Conservation (phyloP, 768 basidiomycete species). For the Tylopilus subfusipes region DNA sequence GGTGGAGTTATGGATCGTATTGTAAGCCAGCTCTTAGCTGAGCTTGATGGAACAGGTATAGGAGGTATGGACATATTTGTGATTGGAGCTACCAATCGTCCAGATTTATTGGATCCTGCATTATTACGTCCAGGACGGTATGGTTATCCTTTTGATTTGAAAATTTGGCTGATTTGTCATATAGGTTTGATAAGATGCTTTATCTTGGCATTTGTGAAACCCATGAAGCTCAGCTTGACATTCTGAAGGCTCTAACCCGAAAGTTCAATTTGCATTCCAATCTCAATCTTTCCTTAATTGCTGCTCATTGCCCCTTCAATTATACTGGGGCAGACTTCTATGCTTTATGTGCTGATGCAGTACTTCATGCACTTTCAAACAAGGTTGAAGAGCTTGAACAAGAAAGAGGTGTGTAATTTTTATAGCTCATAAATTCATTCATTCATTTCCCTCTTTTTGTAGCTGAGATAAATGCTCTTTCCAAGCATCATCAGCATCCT, state of each 20-base stretch:
- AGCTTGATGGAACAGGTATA: conserved; percentile 84
- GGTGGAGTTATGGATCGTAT: conserved; percentile 98
- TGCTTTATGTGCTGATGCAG: conserved; percentile 93
- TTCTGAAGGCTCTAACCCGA: conserved; percentile 85
- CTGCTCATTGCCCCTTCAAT: conserved; percentile 80
- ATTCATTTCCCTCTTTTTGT: not conserved
- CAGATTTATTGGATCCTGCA: conserved; percentile 88
- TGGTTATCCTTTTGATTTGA: conserved; percentile 13
- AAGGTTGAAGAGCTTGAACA: conserved; percentile 77
- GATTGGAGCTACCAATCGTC: conserved; percentile 93
- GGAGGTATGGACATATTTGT: conserved; percentile 81
- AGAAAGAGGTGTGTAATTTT: conserved; percentile 53
- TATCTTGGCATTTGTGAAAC: conserved; percentile 92
- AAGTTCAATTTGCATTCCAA: conserved; percentile 81
- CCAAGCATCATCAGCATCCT: conserved; percentile 46
- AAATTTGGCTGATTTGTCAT: not conserved
- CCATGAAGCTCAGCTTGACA: conserved; percentile 79
- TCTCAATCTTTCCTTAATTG: conserved; percentile 60
- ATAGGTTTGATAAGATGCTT: conserved; percentile 92
- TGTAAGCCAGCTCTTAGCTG: conserved; percentile 90
- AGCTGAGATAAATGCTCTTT: conserved; percentile 43
- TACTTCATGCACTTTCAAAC: conserved; percentile 91
- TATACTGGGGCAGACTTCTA: conserved; percentile 99
- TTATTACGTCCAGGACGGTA: conserved; percentile 84
- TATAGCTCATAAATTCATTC: not conserved